phyloP scores from a whole-genome alignment of 164 flowering plant species.

The Magnolia sinica region DNA sequence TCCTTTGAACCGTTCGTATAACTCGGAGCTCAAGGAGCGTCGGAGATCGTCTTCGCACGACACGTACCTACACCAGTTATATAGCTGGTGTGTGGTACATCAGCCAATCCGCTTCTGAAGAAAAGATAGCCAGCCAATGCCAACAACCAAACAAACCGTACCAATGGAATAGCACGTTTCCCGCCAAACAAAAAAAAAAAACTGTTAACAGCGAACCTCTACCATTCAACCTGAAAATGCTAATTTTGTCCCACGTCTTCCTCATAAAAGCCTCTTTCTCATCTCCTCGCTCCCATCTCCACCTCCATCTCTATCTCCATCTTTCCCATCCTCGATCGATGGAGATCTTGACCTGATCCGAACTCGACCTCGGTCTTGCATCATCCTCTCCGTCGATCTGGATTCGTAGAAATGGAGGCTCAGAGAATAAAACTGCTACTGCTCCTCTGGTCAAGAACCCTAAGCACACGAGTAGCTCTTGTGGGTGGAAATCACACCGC shows the following conservation, averaged over 20 bases:
- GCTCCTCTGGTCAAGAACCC: conserved; percentile 44
- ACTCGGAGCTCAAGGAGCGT: no score
- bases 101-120: no score
- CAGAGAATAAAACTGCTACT: conserved; percentile 50
- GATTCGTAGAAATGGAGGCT: conserved; percentile 42
- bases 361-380: background rate
- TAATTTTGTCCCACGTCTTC: background rate
- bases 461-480: conserved; percentile 58
- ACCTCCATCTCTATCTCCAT: background rate
- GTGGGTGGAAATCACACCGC: conserved; percentile 99
- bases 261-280: background rate
- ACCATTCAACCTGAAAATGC: background rate
- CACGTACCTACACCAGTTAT: no score
- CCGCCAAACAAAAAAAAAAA: background rate
- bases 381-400: background rate
- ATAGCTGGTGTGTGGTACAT: no score
- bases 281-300: background rate
- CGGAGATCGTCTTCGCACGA: no score
- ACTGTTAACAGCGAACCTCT: background rate
- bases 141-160: no score
- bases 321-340: background rate
- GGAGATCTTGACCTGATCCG: background rate
- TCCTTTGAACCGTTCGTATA: no score
- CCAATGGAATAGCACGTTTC: background rate
- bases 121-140: no score